Percentiles rank a stretch among this genome's conserved stretches.
Conservation (phyloP, 1,284 basidiomycete genomes). For the Coniferiporia weirii region DNA sequence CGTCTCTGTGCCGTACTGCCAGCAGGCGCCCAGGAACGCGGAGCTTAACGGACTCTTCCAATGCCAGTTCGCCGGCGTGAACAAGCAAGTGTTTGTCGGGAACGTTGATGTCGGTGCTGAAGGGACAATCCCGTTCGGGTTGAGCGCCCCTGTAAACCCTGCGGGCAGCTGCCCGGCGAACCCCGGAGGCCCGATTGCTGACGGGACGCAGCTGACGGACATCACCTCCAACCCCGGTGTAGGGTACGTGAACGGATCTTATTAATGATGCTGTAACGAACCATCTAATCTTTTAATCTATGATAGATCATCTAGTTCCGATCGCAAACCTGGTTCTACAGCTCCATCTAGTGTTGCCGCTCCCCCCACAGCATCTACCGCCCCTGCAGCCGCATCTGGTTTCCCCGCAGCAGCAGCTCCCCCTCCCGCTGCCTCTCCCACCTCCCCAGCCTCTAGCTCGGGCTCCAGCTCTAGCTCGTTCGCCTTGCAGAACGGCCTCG, state of each 20-base stretch:
- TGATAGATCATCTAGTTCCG: neutral
- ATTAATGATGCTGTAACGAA: neutral
- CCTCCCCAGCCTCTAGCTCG: neutral
- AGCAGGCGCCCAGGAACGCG: slow-evolving; percentile 41
- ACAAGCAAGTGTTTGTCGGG: slow-evolving; percentile 39
- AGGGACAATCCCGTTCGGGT: slow-evolving; percentile 45
- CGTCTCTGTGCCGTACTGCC: slow-evolving; percentile 47
- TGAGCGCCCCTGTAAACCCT: slow-evolving; percentile 30
- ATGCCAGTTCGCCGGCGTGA: slow-evolving; percentile 47
- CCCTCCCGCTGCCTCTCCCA: neutral
- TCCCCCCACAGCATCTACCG: too few relatives aligned
- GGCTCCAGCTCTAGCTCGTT: slow-evolving; percentile 16
- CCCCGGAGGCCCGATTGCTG: slow-evolving; percentile 28
- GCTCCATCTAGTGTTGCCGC: neutral
- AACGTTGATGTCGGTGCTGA: slow-evolving; percentile 32
- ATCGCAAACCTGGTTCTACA: neutral
- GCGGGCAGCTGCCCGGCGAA: slow-evolving; percentile 49
- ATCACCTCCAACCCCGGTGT: slow-evolving; percentile 18
- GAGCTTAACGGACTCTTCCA: slow-evolving; percentile 52
- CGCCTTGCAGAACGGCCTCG: slow-evolving; percentile 21
- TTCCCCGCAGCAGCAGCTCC: neutral
- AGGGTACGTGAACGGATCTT: slow-evolving; percentile 15
- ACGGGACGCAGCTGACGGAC: slow-evolving; percentile 26
- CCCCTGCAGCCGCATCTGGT: neutral
- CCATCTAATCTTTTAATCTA: neutral